These are phyloP conservation scores for Leishmania aethiopica DNA, from an alignment of 208 protist species.

Conservation along the genomic window DNA sequence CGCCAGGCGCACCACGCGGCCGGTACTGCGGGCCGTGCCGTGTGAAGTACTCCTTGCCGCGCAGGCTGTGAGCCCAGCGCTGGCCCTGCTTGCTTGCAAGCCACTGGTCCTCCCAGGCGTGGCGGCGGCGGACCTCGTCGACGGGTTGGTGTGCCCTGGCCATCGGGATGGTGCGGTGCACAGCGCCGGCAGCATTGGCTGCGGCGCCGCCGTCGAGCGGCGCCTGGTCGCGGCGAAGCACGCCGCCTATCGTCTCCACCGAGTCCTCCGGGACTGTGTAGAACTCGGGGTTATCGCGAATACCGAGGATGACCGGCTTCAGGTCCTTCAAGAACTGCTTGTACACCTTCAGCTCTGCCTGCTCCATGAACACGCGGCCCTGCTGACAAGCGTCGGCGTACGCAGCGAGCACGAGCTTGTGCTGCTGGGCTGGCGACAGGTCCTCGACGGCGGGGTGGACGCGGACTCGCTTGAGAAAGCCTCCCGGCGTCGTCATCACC, in stretches of 20 bases:
- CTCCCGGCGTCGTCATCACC: slow-evolving; percentile 85
- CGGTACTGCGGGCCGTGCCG: slow-evolving; percentile 69
- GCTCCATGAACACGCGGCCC: slow-evolving; percentile 77
- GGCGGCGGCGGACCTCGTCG: slow-evolving; percentile 72
- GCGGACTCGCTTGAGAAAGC: slow-evolving; percentile 85
- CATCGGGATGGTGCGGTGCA: slow-evolving; percentile 85
- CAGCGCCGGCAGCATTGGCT: background rate
- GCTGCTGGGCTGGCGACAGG: slow-evolving; percentile 50
- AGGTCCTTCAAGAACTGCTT: slow-evolving; percentile 90
- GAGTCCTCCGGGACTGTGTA: slow-evolving; percentile 83
- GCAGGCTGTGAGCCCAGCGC: slow-evolving; percentile 69
- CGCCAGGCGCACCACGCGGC: slow-evolving; percentile 81
- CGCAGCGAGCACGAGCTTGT: slow-evolving; percentile 84
- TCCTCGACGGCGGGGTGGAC: slow-evolving; percentile 85
- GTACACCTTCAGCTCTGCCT: slow-evolving; percentile 90
- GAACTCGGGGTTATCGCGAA: slow-evolving; percentile 93
- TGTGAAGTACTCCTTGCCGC: slow-evolving; percentile 86
- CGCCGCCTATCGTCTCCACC: slow-evolving; percentile 74
- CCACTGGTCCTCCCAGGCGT: slow-evolving; percentile 75
- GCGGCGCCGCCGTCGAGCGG: slow-evolving; percentile 7
- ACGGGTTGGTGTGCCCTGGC: slow-evolving; percentile 71
- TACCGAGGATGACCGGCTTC: slow-evolving; percentile 89
- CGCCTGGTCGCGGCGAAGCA: slow-evolving; percentile 34
- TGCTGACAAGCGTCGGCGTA: slow-evolving; percentile 80
- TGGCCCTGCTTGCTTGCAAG: slow-evolving; percentile 59